Conservation (phyloP, 768 basidiomycete species). For the Rhodotorula kratochvilovae region DNA sequence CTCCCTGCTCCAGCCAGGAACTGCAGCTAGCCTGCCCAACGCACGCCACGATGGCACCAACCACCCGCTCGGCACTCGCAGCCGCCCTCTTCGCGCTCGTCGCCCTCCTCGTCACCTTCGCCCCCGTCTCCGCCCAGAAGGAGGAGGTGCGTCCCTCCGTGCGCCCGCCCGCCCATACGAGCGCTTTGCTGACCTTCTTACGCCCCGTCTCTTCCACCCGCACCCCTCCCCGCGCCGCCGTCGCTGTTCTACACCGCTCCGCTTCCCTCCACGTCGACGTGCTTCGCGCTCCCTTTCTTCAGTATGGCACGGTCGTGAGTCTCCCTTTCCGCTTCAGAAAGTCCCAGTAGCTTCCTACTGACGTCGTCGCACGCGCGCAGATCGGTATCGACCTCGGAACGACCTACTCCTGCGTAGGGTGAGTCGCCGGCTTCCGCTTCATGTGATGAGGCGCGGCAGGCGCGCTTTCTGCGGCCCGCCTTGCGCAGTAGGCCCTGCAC, state of each 20-base stretch:
- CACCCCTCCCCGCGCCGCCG: background rate
- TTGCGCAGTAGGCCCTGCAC: no score
- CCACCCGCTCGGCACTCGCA: constrained; percentile 10
- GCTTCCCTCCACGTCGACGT: constrained; percentile 20
- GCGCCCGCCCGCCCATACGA: background rate
- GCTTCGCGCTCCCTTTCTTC: background rate
- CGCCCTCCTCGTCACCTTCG: constrained; percentile 27
- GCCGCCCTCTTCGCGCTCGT: constrained; percentile 23
- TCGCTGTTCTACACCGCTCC: background rate
- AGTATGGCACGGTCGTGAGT: constrained; percentile 38
- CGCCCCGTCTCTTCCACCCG: background rate
- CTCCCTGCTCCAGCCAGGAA: background rate
- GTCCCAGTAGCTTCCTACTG: background rate
- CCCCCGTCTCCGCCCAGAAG: constrained; percentile 27
- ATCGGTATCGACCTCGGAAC: constrained; percentile 43
- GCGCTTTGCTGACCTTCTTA: background rate
- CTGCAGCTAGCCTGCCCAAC: background rate
- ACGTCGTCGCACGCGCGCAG: background rate
- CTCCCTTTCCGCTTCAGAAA: no score
- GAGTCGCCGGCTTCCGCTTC: constrained; percentile 47
- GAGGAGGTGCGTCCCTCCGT: constrained; percentile 25
- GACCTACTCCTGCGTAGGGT: constrained; percentile 96
- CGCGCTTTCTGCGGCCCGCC: background rate
- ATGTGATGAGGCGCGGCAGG: background rate
- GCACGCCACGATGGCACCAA: background rate